Percentiles rank a stretch among this genome's conserved stretches.
Evolutionary conservation across 2,329 filamentous ascomycete species (phyloP).

Genomic region (Aureobasidium lini): DNA sequence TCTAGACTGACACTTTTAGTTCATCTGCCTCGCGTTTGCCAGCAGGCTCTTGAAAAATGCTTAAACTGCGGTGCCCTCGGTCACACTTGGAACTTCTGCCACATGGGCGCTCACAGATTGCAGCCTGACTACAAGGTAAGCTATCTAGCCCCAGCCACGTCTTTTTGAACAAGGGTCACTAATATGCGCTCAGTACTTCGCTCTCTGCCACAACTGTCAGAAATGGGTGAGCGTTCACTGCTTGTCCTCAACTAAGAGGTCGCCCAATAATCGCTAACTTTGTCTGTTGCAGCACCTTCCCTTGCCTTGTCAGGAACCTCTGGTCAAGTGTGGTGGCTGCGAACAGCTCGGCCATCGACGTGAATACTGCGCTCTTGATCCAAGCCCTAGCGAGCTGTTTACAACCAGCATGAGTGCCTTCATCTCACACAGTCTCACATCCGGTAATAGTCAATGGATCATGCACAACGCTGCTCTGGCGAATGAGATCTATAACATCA

Average conservation of each 20-base stretch:
- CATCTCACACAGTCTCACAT: not conserved
- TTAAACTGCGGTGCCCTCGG: slow-evolving; percentile 5
- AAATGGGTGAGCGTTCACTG: not conserved
- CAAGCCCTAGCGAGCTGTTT: not conserved
- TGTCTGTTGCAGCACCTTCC: slow-evolving; percentile 11
- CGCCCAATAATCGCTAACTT: no score
- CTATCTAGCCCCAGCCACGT: not conserved
- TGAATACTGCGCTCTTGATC: slow-evolving; percentile 11
- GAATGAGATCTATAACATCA: slow-evolving; percentile 9
- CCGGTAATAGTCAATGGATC: not conserved
- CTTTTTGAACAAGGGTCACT: not conserved
- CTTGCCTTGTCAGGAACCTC: not conserved
- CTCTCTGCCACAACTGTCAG: slow-evolving; percentile 15
- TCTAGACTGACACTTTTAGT: not conserved
- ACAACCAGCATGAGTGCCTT: not conserved
- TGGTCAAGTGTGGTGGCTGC: slow-evolving; percentile 7
- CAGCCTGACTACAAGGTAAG: slow-evolving; percentile 1
- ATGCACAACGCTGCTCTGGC: slow-evolving; percentile 3
- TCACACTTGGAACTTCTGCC: slow-evolving; percentile 16
- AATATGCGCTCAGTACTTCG: not conserved
- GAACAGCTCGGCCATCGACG: slow-evolving; percentile 7
- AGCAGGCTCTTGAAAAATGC: not conserved
- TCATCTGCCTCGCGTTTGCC: not conserved
- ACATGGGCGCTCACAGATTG: not conserved
- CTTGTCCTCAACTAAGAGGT: no score